phyloP scores from a whole-genome alignment of 768 basidiomycete species.

The Calocera viscosa region DNA sequence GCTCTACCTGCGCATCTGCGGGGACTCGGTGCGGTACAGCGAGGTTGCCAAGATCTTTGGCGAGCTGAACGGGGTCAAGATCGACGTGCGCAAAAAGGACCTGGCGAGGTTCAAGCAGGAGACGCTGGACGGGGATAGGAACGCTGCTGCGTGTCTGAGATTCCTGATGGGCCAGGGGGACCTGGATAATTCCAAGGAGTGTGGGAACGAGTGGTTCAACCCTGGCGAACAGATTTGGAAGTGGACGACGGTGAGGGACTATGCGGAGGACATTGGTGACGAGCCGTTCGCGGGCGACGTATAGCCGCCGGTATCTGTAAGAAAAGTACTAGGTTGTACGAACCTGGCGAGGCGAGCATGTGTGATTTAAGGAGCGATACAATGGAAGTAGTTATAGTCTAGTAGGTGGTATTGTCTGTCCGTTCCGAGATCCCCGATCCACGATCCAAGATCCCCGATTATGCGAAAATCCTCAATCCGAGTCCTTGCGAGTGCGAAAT shows the following conservation, averaged over 20 bases:
- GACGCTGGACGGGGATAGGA: slow-evolving; percentile 3
- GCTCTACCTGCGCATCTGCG: slow-evolving; percentile 4
- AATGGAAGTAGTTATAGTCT: not conserved
- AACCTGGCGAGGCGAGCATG: not conserved
- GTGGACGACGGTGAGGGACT: slow-evolving; percentile 7
- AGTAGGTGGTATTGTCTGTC: not conserved
- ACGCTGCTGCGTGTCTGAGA: not conserved
- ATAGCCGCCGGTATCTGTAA: not conserved
- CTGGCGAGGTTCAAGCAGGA: not conserved
- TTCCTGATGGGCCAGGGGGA: slow-evolving; percentile 7
- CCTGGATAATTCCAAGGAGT: slow-evolving; percentile 10
- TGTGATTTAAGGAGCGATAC: not conserved
- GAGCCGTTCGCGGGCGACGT: not conserved
- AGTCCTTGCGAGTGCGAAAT: slow-evolving; percentile 5
- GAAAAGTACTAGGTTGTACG: not conserved
- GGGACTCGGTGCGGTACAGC: slow-evolving; percentile 1
- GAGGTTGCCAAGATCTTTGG: slow-evolving; percentile 1
- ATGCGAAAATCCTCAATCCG: too few species aligned
- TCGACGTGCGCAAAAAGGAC: not conserved
- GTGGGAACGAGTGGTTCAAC: slow-evolving; percentile 1
- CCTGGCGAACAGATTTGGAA: not conserved
- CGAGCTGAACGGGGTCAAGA: not conserved
- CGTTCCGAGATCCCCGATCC: slow-evolving; percentile 3
- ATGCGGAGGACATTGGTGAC: not conserved
- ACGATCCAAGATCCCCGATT: too few species aligned